Base-by-base conservation (phyloP, 2,329 filamentous ascomycete genomes). In the Xylaria sp. region DNA sequence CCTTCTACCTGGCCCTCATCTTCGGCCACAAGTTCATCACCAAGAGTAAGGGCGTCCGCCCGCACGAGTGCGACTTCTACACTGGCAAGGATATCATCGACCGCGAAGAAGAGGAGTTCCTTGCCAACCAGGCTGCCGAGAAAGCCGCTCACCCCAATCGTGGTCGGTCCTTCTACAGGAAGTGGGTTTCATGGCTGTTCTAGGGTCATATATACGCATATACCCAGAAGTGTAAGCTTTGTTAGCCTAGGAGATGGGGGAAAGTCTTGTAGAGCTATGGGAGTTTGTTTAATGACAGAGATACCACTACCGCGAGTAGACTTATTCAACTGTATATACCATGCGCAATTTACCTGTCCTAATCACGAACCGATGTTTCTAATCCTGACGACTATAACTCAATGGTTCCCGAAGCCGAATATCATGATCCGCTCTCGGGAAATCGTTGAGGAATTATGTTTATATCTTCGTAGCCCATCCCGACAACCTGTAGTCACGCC, bases 11-110 rank as follows among this genome's bases (percentile, higher is more conserved):
- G 20, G 82, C 86, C 28, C 84, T 92, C 78, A 88, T 94, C 77
- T 87, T 90, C 67, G 91, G 90, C 0, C 90, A 91, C 82, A 92
- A 92, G 83, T 63, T 87, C 67, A 72, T 80, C 67, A 88, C 84
- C 63, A 85, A 85, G 79, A 86, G 82, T 71, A 84, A 86, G 75
- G 83, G 85, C 9, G 78, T 92, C 62, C 83, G 84, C 70, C 82
- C 91, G 0, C 81, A 86, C 68, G 84, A 88, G 74, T 90, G 86
- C 39, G 91, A 94, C 82, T 87, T 94, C 70, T 93, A 87, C 82
- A 87, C 87, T 0, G 92, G 91, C 75, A 94, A 93, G 83, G 90
- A 91, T 63, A 84, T 87, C 69, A 91, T 93, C 72, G 91, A 93
- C 80, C 84, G 88, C 9, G 91, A 94, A 76, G 92, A 94, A 81